Evolutionary conservation across 192 early-diverging fungal genomes (phyloP).

Genomic region (Phycomyces blakesleeanus): DNA sequence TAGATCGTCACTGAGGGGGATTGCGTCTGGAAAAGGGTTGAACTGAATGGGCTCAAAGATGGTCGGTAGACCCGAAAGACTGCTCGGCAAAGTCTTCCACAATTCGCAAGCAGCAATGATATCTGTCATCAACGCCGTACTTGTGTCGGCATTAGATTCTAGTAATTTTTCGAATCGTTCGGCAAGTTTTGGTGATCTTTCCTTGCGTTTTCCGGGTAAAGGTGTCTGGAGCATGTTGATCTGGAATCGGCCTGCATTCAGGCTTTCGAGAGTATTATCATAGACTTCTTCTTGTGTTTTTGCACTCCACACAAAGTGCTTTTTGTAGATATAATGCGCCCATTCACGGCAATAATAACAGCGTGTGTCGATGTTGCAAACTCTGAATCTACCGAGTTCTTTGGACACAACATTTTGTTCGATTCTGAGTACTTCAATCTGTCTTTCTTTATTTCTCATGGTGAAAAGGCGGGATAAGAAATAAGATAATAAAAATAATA

Average conservation of each 20-base stretch:
- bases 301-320: constrained; percentile 45
- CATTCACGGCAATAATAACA: constrained; percentile 80
- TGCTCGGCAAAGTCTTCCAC: constrained; percentile 46
- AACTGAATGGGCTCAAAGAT: constrained; percentile 48
- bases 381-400: constrained; percentile 64
- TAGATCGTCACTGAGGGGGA: constrained; percentile 49
- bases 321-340: constrained; percentile 74
- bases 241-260: constrained; percentile 19
- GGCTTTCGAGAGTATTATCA: neutral
- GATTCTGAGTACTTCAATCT: constrained; percentile 48
- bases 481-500: no score
- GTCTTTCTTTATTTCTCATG: constrained; percentile 13
- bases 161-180: constrained; percentile 22
- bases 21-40: constrained; percentile 39
- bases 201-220: constrained; percentile 4
- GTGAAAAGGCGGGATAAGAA: no score
- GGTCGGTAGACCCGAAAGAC: constrained; percentile 40
- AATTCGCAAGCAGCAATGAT: constrained; percentile 19
- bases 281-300: constrained; percentile 35
- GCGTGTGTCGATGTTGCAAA: constrained; percentile 66
- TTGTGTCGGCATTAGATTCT: neutral
- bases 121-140: neutral
- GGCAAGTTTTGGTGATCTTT: constrained; percentile 19
- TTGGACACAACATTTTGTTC: constrained; percentile 62
- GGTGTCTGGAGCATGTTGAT: constrained; percentile 7